These are phyloP conservation scores for Pseudoscleropodium purum DNA, from an alignment of 225 moss, liverwort and hornwort genomes.

Conservation along the genomic window DNA sequence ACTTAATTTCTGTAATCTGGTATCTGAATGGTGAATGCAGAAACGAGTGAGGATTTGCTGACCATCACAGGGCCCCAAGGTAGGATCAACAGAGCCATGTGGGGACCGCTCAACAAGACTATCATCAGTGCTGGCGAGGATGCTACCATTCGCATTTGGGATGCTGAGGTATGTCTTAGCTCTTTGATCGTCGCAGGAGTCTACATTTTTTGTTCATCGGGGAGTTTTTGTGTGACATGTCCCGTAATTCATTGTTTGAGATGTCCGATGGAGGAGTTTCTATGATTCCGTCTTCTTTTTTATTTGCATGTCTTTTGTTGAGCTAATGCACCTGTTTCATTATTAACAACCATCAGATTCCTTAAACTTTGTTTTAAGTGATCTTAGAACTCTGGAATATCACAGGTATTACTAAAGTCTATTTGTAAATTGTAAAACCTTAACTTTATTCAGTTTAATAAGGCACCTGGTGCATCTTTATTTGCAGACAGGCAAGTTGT, in stretches of 20 bases:
- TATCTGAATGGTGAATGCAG: slow-evolving; percentile 11
- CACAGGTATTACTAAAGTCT: not conserved
- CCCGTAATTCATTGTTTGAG: not conserved
- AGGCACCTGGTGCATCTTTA: not conserved
- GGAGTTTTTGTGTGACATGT: not conserved
- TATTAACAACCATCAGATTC: no score
- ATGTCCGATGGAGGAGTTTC: not conserved
- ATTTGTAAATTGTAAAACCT: not conserved
- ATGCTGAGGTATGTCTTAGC: slow-evolving; percentile 48
- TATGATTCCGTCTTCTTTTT: not conserved
- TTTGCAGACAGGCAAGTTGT: slow-evolving; percentile 65
- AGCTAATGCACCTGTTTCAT: not conserved
- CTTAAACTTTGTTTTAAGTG: not conserved
- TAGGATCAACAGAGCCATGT: slow-evolving; percentile 75
- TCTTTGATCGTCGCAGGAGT: not conserved
- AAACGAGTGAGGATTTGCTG: slow-evolving; percentile 49
- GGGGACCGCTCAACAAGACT: slow-evolving; percentile 82
- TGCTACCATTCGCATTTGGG: slow-evolving; percentile 71
- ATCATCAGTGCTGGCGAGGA: slow-evolving; percentile 86
- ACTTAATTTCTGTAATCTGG: not conserved
- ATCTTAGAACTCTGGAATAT: not conserved
- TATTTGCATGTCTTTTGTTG: not conserved
- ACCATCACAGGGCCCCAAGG: slow-evolving; percentile 73
- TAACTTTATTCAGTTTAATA: not conserved
- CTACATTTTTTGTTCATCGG: not conserved